Evolutionary conservation across 148 eudicot species (phyloP).

Genomic region (Limonium bicolor): DNA sequence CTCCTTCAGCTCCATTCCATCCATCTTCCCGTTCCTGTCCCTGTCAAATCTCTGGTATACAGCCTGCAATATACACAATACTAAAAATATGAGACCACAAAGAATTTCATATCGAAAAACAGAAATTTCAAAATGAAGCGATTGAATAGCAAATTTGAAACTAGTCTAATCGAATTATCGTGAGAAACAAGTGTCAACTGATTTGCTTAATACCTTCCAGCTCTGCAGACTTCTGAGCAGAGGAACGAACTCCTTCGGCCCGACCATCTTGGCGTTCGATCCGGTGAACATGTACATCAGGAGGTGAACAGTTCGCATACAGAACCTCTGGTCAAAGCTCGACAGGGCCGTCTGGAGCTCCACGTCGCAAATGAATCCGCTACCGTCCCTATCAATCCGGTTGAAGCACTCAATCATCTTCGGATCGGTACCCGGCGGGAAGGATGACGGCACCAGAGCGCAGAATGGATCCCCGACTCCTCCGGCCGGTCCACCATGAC

Average conservation of each 20-base stretch:
- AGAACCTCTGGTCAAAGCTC: conserved; percentile 9
- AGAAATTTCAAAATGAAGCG: too few relatives aligned
- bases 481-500: neutral
- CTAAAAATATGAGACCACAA: too few relatives aligned
- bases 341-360: conserved; percentile 20
- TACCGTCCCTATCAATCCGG: conserved; percentile 15
- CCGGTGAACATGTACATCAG: conserved; percentile 20
- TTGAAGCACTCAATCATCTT: conserved; percentile 17
- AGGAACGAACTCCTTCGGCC: conserved; percentile 5
- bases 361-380: conserved; percentile 13
- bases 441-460: conserved; percentile 12
- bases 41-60: conserved; percentile 1
- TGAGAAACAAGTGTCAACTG: conserved; percentile 3
- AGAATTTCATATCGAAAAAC: too few relatives aligned
- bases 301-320: conserved; percentile 20
- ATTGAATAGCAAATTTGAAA: too few relatives aligned
- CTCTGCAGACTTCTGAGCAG: conserved; percentile 8
- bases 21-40: neutral
- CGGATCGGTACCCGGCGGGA: conserved; percentile 24
- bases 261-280: conserved; percentile 5
- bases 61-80: neutral
- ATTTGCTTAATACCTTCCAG: conserved; percentile 9
- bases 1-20: conserved; percentile 1
- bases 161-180: too few relatives aligned
- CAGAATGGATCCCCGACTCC: conserved; percentile 7